Base-by-base conservation (phyloP, 345 rosid species). In the Moricandia arvensis region DNA sequence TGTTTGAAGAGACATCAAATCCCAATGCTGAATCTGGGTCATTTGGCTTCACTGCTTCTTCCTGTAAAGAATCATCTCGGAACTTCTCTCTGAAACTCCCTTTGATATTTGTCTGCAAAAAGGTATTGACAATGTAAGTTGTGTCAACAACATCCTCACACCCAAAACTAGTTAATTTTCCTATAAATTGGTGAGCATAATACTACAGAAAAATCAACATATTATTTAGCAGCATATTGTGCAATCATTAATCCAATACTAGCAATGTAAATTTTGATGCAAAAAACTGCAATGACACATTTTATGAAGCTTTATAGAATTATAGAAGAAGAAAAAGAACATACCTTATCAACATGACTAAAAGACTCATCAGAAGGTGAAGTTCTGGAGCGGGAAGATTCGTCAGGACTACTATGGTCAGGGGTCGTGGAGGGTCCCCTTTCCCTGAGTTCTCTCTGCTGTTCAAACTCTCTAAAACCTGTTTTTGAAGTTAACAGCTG, bases 401-500 rank as follows among this genome's bases (percentile, higher is more conserved):
- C 90, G 63, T 80, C 86, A 66, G 84, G 90, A 77, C 76, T 85
- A 68, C 72, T 80, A 27, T 85, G 97, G 71, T 88, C 89, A 65
- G 87, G 65, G 72, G 84, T 81, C 10, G 82, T 68, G 81, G 81
- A 91, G 63, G 93, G 79, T 70, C 96, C 97, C 82, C 82, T 85
- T 72, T 94, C 98, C 75, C 93, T 86, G 66, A 85, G 83, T 80
- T 94, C 98, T 82, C 99, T 86, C 79, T 91, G 97, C 83, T 88
- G 99, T 82, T 95, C 99, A 68, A 95, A 95, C 84, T 95, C 97
- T 79, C 99, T 95, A 86, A 95, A 95, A 63, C 99, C 99, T 61
- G 99, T 95, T 86, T 91, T 95, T 15, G 97, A 90, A 35, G 97
- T 95, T 70, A 95, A 88, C 82, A 95, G 89, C 84, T 95, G 99